Percentiles rank a stretch among this genome's conserved stretches.
These are phyloP conservation scores for Daldinia sp. DNA, from an alignment of 2,329 filamentous ascomycete species.

Conservation along the genomic window DNA sequence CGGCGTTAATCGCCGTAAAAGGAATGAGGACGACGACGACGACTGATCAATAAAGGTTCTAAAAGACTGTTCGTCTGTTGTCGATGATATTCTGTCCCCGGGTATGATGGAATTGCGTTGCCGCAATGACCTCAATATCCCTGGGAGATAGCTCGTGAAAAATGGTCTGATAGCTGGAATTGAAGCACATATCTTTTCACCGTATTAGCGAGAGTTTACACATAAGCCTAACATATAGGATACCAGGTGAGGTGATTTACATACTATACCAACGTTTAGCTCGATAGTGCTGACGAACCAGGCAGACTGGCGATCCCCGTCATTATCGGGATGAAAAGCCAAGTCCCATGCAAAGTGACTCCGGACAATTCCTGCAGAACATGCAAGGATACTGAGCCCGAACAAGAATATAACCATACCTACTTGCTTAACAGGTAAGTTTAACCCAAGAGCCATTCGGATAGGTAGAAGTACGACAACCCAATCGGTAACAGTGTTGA, in stretches of 20 bases:
- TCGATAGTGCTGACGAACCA: constrained; percentile 56
- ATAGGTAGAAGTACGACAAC: constrained; percentile 66
- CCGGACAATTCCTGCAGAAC: constrained; percentile 54
- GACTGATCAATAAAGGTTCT: constrained; percentile 37
- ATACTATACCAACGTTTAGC: constrained; percentile 58
- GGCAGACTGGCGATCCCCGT: constrained; percentile 54
- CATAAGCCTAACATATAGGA: too few species aligned
- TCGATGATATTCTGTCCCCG: constrained; percentile 31
- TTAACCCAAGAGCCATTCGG: constrained; percentile 58
- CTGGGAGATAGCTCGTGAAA: constrained; percentile 55
- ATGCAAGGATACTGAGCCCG: constrained; percentile 62
- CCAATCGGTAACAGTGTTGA: constrained; percentile 72
- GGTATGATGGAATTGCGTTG: constrained; percentile 20
- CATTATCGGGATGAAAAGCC: constrained; percentile 51
- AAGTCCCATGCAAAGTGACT: constrained; percentile 54
- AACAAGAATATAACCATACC: constrained; percentile 62
- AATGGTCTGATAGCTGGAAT: constrained; percentile 60
- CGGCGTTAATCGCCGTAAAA: constrained; percentile 28
- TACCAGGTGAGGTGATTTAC: background rate
- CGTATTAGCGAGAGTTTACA: constrained; percentile 4
- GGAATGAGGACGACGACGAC: constrained; percentile 26
- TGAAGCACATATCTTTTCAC: constrained; percentile 57
- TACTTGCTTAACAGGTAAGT: constrained; percentile 61
- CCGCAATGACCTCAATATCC: constrained; percentile 27
- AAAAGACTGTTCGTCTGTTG: constrained; percentile 20